Evolutionary conservation across 129 eudicot genomes (phyloP).

Genomic region (Centella asiatica): DNA sequence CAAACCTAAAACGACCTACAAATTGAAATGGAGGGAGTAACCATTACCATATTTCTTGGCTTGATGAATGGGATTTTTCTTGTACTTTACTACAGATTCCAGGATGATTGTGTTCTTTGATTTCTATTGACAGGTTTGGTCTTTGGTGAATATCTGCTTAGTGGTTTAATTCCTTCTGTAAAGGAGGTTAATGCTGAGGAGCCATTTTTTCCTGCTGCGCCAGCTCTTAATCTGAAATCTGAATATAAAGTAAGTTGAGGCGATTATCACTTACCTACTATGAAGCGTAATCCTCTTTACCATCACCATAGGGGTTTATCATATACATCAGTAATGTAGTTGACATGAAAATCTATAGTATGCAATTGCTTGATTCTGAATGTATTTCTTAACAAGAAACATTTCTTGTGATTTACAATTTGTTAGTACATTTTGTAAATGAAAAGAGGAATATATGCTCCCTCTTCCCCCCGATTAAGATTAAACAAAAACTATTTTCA

Average conservation of each 20-base stretch:
- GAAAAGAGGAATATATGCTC: no score
- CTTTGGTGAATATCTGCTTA: conserved; percentile 86
- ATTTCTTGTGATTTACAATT: no score
- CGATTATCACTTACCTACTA: conserved; percentile 2
- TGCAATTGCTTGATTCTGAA: no score
- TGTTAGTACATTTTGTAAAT: no score
- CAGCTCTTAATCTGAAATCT: conserved; percentile 53
- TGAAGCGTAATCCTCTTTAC: background rate
- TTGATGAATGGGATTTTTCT: background rate
- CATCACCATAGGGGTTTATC: background rate
- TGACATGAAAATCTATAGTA: background rate
- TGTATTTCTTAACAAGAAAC: no score
- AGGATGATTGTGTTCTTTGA: background rate
- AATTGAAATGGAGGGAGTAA: no score
- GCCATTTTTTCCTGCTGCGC: conserved; percentile 83
- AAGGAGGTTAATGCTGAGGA: conserved; percentile 95
- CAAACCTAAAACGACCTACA: no score
- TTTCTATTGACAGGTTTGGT: conserved; percentile 53
- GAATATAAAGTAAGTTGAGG: conserved; percentile 42
- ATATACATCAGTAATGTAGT: background rate
- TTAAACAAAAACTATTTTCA: no score
- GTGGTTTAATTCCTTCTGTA: conserved; percentile 87
- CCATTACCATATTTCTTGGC: background rate
- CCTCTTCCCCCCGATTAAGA: no score
- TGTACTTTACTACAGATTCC: background rate